These are phyloP conservation scores for Dioscorea dumetorum DNA, from an alignment of 106 monocot species.

Conservation along the genomic window DNA sequence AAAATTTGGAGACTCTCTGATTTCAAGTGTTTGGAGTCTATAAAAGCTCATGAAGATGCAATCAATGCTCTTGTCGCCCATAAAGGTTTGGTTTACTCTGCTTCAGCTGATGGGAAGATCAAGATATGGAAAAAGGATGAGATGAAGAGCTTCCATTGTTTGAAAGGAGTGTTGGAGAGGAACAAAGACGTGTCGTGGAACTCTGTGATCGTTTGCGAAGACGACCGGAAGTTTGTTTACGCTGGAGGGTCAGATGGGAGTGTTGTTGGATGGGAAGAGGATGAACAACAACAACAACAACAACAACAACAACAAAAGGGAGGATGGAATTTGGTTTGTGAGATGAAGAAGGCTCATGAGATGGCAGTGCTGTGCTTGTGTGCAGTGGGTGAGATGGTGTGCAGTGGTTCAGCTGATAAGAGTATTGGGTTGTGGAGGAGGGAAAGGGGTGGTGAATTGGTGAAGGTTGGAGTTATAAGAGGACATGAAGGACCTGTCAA, in stretches of 20 bases:
- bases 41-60: slow-evolving; percentile 71
- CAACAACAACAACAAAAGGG: no score
- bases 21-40: slow-evolving; percentile 64
- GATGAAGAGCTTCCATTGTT: slow-evolving; percentile 13
- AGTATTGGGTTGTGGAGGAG: slow-evolving; percentile 60
- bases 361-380: slow-evolving; percentile 57
- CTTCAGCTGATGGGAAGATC: slow-evolving; percentile 73
- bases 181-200: slow-evolving; percentile 51
- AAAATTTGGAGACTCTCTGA: slow-evolving; percentile 69
- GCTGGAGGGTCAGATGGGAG: slow-evolving; percentile 62
- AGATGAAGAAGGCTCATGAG: slow-evolving; percentile 42
- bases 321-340: slow-evolving; percentile 28
- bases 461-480: slow-evolving; percentile 25
- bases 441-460: slow-evolving; percentile 17
- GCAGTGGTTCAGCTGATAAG: slow-evolving; percentile 62
- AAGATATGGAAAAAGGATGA: slow-evolving; percentile 47
- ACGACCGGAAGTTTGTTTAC: slow-evolving; percentile 38
- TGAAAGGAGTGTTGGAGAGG: slow-evolving; percentile 21
- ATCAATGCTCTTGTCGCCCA: slow-evolving; percentile 44
- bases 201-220: slow-evolving; percentile 25
- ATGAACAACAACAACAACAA: no score
- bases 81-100: slow-evolving; percentile 38
- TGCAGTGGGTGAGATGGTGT: slow-evolving; percentile 36
- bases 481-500: slow-evolving; percentile 74
- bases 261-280: slow-evolving; percentile 38